Conservation (phyloP, 257 asterid genomes). For the Rauvolfia tetraphylla region DNA sequence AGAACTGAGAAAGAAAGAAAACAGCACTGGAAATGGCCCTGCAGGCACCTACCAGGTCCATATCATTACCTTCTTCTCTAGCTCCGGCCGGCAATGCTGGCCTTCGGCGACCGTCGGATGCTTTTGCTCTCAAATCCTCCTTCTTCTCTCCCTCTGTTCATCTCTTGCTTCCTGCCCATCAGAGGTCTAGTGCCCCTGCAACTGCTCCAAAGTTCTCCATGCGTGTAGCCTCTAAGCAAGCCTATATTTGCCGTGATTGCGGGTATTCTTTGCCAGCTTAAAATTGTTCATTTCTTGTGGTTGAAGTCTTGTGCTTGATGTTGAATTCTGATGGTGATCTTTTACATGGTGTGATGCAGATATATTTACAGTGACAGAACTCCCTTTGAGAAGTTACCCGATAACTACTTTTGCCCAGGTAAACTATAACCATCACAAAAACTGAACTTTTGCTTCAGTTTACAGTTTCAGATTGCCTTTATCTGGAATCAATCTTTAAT, state of each 20-base stretch:
- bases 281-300: background rate
- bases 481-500: background rate
- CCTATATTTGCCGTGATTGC: slow-evolving; percentile 95
- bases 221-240: slow-evolving; percentile 80
- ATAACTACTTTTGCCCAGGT: slow-evolving; percentile 87
- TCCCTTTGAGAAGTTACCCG: slow-evolving; percentile 92
- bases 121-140: slow-evolving; percentile 59
- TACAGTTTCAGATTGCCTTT: background rate
- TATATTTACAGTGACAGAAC: slow-evolving; percentile 80
- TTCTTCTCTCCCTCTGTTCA: slow-evolving; percentile 58
- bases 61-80: slow-evolving; percentile 28
- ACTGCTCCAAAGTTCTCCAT: slow-evolving; percentile 65
- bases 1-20: background rate
- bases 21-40: slow-evolving; percentile 49
- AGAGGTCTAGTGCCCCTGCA: slow-evolving; percentile 29
- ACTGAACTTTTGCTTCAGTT: background rate
- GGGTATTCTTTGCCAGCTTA: slow-evolving; percentile 38
- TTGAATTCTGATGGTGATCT: background rate
- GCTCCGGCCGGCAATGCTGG: slow-evolving; percentile 42
- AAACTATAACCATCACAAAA: slow-evolving; percentile 4
- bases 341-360: slow-evolving; percentile 44
- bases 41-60: slow-evolving; percentile 41
- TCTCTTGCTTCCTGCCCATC: slow-evolving; percentile 40
- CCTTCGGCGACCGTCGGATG: slow-evolving; percentile 39
- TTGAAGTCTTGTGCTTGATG: background rate